These are phyloP conservation scores for Penicillium freii DNA, from an alignment of 2,329 filamentous ascomycete species.

Conservation along the genomic window DNA sequence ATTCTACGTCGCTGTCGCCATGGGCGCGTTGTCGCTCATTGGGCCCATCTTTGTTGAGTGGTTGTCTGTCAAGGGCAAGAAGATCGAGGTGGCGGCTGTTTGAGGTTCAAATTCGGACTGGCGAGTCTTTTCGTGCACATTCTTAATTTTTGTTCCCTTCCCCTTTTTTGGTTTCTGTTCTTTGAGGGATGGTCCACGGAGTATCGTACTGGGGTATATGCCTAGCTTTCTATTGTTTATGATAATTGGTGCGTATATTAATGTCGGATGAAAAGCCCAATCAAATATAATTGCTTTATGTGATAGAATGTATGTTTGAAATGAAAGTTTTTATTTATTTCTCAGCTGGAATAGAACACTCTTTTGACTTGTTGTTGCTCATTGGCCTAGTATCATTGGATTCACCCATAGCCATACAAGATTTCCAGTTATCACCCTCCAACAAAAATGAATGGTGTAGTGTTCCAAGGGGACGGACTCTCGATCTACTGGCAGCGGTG, in stretches of 20 bases:
- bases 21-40: conserved; percentile 36
- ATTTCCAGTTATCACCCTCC: not conserved
- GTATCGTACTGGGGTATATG: conserved; percentile 7
- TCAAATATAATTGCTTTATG: not conserved
- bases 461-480: not conserved
- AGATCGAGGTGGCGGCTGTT: conserved; percentile 24
- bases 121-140: conserved; percentile 16
- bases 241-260: not conserved
- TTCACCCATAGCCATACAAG: not conserved
- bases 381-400: not conserved
- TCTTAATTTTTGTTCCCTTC: not conserved
- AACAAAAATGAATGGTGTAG: too few species aligned
- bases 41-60: conserved; percentile 40
- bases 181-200: not conserved
- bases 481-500: too few species aligned
- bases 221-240: not conserved
- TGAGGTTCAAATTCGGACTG: not conserved
- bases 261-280: not conserved
- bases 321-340: too few species aligned
- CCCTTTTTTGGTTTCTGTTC: not conserved
- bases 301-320: not conserved
- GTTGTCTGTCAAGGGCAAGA: conserved; percentile 42
- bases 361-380: not conserved
- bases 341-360: not conserved
- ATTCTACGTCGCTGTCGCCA: conserved; percentile 41